Base-by-base conservation (phyloP, 2,329 filamentous ascomycete genomes). In the Botrytis byssoidea region DNA sequence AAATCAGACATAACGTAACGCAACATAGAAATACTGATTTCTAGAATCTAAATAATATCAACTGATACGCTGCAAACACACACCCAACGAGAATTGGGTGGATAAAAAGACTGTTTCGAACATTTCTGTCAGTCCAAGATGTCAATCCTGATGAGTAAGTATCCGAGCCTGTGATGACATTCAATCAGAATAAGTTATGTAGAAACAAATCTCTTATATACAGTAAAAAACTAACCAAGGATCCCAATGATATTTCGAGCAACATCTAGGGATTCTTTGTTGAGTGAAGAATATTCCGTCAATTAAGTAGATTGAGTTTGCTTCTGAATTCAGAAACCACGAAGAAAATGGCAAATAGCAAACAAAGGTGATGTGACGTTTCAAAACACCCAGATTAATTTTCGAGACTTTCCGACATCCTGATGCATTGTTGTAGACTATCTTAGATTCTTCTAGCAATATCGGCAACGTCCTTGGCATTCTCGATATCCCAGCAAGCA, bases 401-500 rank as follows among this genome's bases (percentile, higher is more conserved):
- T 29, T 46, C 63, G 42, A 46, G 32, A 9, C 63, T 46, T 65
- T 46, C 29, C 32, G 8, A 29, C 6, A 22, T 35, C 4, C 3
- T 4, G 20, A 25, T 65, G 51, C 16, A 44, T 61, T 60, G 22
- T 40, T 3, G 7, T 51, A 44, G 9, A 46, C 51, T 48, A 14
- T 12, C 25, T 66, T 46, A 75, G 22, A 75, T n/a, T 1, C 63
- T 40, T 29, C 60, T 74, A 4, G 66, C 57, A 32, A 74, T 42
- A 48, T 73, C 71, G 6, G 35, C 61, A 44, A 83, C 75, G 70
- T 81, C 78, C 18, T 77, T 79, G 55, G 82, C 76, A 72, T 82
- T 80, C 8, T 77, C 76, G 59, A 81, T 80, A 16, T 77, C 79
- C 70, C 79, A 80, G 64, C 83, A 81, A 46, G 77, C 77, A 22